Base-by-base conservation (phyloP, 1,284 basidiomycete genomes). In the Ustilago crameri region DNA sequence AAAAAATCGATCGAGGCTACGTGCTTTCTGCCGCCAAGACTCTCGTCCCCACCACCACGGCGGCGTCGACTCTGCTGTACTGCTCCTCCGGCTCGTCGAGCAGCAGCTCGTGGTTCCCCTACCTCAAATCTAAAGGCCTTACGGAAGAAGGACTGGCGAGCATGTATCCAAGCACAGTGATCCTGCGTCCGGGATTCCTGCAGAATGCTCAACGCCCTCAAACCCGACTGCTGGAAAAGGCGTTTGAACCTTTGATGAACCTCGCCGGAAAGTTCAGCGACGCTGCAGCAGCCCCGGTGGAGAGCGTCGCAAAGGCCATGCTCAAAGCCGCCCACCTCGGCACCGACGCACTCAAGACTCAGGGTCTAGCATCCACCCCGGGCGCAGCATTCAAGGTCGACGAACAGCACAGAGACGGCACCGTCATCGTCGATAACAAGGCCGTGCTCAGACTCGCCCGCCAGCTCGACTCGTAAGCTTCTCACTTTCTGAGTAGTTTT, bases 1-100 rank as follows among this genome's bases (percentile, higher is more conserved):
- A 90, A 79, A 89, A 87, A 83, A 91, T 92, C 68, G 91, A 92
- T 27, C 85, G 89, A 78, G 89, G 90, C 77, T 91, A 91, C 78
- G 91, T 92, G 20, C 76, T 92, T 37, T 88, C 88, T 45, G 88
- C 89, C 9, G 91, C 90, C 9, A 85, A 86, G 46, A 88, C 87
- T 14, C 90, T 91, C 3, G 88, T 87, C 71, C 80, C 84, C 9
- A 24, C 45, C 9, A 24, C 45, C 15, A 15, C 34, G 0, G n/a
- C 34, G 1, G n/a, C 12, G 1, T 90, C 91, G 69, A 86, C 87
- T 1, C 66, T 92, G 10, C 85, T 92, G 10, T 92, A 92, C 79
- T 81, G 90, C 57, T 92, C 90, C 2, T 90, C 90, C 57, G 50
- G 48, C 18, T 24, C 37, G 22, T 49, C 60, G 1, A 45, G 26